A percentile compares a stretch with the other conserved stretches of the same genome.
phyloP scores from a whole-genome alignment of 768 basidiomycete genomes.

The Xerocomus potaroensis region DNA sequence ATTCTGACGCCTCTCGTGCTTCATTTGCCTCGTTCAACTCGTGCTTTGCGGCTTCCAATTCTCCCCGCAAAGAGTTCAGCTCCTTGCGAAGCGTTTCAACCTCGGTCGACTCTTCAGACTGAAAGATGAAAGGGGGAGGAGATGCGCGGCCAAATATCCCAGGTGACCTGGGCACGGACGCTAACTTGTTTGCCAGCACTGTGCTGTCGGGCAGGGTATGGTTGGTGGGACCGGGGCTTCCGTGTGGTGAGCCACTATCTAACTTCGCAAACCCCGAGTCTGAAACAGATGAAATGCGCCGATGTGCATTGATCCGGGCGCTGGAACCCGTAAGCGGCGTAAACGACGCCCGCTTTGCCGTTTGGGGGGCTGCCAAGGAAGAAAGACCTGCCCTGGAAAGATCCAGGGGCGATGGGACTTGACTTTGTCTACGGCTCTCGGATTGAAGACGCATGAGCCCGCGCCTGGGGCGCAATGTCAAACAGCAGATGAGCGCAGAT shows the following conservation, averaged over 20 bases:
- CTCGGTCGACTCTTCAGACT: constrained; percentile 37
- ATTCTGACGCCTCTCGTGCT: constrained; percentile 82
- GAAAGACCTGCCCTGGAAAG: constrained; percentile 45
- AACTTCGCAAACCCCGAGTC: constrained; percentile 45
- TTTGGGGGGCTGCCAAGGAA: constrained; percentile 40
- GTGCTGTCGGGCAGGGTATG: constrained; percentile 33
- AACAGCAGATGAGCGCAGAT: not conserved
- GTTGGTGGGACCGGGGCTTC: constrained; percentile 33
- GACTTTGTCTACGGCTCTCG: constrained; percentile 64
- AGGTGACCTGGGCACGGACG: constrained; percentile 37
- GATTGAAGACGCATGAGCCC: constrained; percentile 85
- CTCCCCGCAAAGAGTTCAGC: constrained; percentile 47
- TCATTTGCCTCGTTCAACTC: constrained; percentile 78
- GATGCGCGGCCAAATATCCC: constrained; percentile 51
- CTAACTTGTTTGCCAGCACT: constrained; percentile 16
- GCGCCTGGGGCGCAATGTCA: constrained; percentile 44
- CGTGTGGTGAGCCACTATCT: constrained; percentile 29
- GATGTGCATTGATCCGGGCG: constrained; percentile 48
- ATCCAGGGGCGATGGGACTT: constrained; percentile 49
- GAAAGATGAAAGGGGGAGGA: constrained; percentile 37
- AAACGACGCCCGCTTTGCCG: constrained; percentile 73
- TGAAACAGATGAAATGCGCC: constrained; percentile 72
- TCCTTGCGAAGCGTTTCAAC: constrained; percentile 59
- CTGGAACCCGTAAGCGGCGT: constrained; percentile 61
- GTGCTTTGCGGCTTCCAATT: constrained; percentile 59